Percentiles rank a stretch among this genome's conserved stretches.
Conservation (phyloP, 1,284 basidiomycete genomes). For the Melanopsichium pennsylvanicum region DNA sequence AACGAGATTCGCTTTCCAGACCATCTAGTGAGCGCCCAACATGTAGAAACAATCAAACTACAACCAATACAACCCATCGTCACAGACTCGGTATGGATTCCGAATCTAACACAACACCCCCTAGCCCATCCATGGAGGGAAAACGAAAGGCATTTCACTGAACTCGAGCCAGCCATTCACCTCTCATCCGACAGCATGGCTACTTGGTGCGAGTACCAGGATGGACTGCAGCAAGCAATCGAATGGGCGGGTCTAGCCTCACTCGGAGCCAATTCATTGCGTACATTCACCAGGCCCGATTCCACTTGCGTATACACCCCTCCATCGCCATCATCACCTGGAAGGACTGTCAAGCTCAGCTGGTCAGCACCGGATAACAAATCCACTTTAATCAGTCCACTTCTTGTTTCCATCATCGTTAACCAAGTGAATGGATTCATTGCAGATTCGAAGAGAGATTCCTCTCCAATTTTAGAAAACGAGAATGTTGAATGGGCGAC, state of each 20-base stretch:
- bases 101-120: constrained; percentile 5
- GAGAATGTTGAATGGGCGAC: constrained; percentile 21
- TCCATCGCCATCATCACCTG: constrained; percentile 10
- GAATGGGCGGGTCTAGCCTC: constrained; percentile 42
- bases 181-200: background rate
- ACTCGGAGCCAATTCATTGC: constrained; percentile 13
- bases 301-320: constrained; percentile 29
- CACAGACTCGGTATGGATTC: constrained; percentile 38
- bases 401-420: constrained; percentile 18
- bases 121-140: constrained; percentile 10
- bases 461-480: background rate
- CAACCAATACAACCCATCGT: background rate
- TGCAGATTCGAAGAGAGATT: background rate
- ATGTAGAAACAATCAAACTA: constrained; percentile 9
- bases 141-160: constrained; percentile 9
- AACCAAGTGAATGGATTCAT: constrained; percentile 13
- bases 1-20: constrained; percentile 37
- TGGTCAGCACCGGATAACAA: constrained; percentile 3
- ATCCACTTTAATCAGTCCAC: constrained; percentile 21
- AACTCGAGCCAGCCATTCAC: constrained; percentile 15
- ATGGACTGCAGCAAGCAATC: constrained; percentile 19
- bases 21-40: constrained; percentile 13
- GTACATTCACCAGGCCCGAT: constrained; percentile 22
- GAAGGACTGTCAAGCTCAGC: constrained; percentile 18
- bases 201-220: constrained; percentile 23